Base-by-base conservation (phyloP, 768 basidiomycete species). In the Kwoniella sp. region DNA sequence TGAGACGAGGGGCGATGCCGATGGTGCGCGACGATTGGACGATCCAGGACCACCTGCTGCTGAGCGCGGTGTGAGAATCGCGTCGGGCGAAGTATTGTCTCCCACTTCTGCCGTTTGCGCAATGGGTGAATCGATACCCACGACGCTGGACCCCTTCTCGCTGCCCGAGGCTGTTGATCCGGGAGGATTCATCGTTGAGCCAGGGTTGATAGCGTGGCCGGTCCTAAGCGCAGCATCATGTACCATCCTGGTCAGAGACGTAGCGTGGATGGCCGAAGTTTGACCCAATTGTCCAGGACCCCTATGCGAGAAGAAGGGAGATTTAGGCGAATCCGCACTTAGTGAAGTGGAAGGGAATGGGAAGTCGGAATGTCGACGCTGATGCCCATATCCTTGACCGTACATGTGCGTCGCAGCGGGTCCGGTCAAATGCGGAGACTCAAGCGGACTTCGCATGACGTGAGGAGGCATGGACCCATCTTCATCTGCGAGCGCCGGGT, bases 181-280 rank as follows among this genome's bases (percentile, higher is more conserved):
- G 12, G 61, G 28, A 2, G 58, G 51, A 31, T 68, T 64, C 29
- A 67, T 55, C 2, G 67, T 45, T 7, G 61, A 34, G 22, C 53
- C 58, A 25, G 60, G 31, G 22, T 71, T 69, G 20, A 61, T 53
- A 2, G 79, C 77, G 51, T 74, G 72, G 17, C 79, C 79, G 0
- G 69, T 73, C 2, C 76, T 65, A 2, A 75, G 59, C 7, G 78
- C 77, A 13, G 77, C 78, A 60, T 79, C 79, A 30, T 75, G 71
- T 1, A 80, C 77, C 77, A 80, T 75, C 13, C 77, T 57, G 0
- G 76, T 72, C 34, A 75, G 51, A n/a, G 68, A 70, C 2, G 69
- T 67, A 7, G 73, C 54, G 22, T 66, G 67, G 22, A 69, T 61
- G 25, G 58, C 65, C 23, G 62, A 31, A 1, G 52, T 55, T 41